Conservation (phyloP, 805 yeast genomes). For the Pichia thaimueangensis region DNA sequence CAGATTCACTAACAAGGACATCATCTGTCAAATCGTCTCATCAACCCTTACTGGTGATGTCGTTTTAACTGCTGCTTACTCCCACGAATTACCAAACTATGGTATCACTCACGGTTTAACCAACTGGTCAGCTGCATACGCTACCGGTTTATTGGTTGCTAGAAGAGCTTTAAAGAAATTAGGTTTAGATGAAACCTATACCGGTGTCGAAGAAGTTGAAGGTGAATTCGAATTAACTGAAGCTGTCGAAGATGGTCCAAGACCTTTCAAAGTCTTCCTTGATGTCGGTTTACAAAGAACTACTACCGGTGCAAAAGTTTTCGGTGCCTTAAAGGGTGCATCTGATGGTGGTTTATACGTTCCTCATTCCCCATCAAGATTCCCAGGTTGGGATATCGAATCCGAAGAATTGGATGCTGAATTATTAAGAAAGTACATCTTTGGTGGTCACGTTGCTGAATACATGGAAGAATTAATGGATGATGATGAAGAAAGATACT, state of each 20-base stretch:
- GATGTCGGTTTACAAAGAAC: conserved; percentile 99
- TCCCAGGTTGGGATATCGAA: conserved; percentile 99
- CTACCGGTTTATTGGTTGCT: conserved; percentile 96
- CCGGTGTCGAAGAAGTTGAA: conserved; percentile 98
- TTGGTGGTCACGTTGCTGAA: conserved; percentile 99
- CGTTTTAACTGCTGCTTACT: conserved; percentile 95
- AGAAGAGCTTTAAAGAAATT: conserved; percentile 98
- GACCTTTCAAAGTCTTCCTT: conserved; percentile 99
- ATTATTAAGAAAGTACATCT: conserved; percentile 95
- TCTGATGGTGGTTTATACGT: conserved; percentile 99
- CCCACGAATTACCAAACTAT: conserved; percentile 97
- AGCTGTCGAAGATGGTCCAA: conserved; percentile 99
- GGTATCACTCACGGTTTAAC: conserved; percentile 98
- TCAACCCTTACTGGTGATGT: conserved; percentile 96
- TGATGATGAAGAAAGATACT: conserved; percentile 99
- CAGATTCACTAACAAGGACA: conserved; percentile 99
- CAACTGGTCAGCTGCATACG: conserved; percentile 99
- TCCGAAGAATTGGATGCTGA: conserved; percentile 97
- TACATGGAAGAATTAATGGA: conserved; percentile 99
- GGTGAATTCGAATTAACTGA: conserved; percentile 98
- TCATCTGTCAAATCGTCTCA: conserved; percentile 94
- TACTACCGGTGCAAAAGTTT: conserved; percentile 99
- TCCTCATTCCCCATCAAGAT: conserved; percentile 99
- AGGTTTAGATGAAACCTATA: conserved; percentile 96
- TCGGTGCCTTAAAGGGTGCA: conserved; percentile 99